Evolutionary conservation across 2,329 filamentous ascomycete genomes (phyloP).

Genomic region (Colletotrichum acutatum): DNA sequence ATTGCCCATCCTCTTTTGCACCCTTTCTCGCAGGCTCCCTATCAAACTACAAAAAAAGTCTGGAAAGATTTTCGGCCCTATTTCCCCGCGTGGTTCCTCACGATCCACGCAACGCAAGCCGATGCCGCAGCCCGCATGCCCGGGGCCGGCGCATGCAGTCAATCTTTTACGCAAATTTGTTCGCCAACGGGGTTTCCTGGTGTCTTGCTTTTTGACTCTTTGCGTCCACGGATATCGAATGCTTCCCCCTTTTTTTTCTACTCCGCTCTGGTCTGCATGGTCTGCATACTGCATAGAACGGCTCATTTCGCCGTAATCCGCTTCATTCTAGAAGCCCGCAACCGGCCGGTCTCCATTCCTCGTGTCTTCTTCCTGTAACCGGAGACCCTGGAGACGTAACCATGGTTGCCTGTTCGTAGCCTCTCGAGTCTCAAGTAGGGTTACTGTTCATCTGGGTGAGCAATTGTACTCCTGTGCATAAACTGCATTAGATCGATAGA

Average conservation of each 20-base stretch:
- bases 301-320: not conserved
- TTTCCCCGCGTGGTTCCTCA: slow-evolving; percentile 30
- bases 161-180: not conserved
- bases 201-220: too few relatives aligned
- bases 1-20: not conserved
- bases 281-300: not conserved
- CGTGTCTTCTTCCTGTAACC: not conserved
- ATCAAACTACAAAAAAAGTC: not conserved
- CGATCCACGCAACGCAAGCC: not conserved
- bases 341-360: not conserved
- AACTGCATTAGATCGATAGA: not conserved
- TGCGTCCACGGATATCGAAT: too few relatives aligned
- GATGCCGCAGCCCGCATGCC: not conserved
- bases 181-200: not conserved
- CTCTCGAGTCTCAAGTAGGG: not conserved
- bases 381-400: too few relatives aligned
- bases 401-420: not conserved
- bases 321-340: not conserved
- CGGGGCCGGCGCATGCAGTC: not conserved
- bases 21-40: not conserved
- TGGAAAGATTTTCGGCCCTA: slow-evolving; percentile 14
- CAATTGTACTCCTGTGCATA: not conserved
- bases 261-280: not conserved
- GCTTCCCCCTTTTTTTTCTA: not conserved
- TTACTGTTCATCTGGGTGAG: not conserved